These are phyloP conservation scores for Corylus avellana DNA, from an alignment of 306 rosid species.

Conservation along the genomic window DNA sequence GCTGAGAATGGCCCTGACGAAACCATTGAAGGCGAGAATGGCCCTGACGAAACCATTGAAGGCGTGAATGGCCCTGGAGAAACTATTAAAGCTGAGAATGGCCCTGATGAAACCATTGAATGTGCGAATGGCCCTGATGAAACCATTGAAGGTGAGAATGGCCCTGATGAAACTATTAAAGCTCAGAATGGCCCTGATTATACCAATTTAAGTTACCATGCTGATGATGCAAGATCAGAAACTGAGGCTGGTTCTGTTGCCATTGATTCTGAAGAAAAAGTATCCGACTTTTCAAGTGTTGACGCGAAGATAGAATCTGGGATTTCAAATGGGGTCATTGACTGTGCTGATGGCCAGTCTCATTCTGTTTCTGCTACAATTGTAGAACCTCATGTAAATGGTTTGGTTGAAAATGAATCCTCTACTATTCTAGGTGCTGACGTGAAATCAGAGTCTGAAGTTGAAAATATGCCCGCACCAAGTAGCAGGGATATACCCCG, in stretches of 20 bases:
- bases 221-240: constrained; percentile 22
- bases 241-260: constrained; percentile 8
- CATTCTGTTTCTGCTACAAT: constrained; percentile 14
- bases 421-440: constrained; percentile 6
- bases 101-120: neutral
- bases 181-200: neutral
- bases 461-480: constrained; percentile 23
- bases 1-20: constrained; percentile 11
- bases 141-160: constrained; percentile 14
- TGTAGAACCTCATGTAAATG: neutral
- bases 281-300: constrained; percentile 16
- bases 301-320: constrained; percentile 9
- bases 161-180: neutral
- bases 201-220: constrained; percentile 9
- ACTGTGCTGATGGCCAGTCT: constrained; percentile 15
- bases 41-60: neutral
- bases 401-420: constrained; percentile 14
- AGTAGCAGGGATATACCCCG: constrained; percentile 22
- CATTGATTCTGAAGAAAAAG: constrained; percentile 22
- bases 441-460: constrained; percentile 29
- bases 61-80: neutral
- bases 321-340: constrained; percentile 17
- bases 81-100: neutral
- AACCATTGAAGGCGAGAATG: constrained; percentile 14
- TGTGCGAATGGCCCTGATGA: constrained; percentile 10